Evolutionary conservation across 306 rosid genomes (phyloP), one percentile per base, ranked within the genome.

Genomic region (Canavalia gladiata): DNA sequence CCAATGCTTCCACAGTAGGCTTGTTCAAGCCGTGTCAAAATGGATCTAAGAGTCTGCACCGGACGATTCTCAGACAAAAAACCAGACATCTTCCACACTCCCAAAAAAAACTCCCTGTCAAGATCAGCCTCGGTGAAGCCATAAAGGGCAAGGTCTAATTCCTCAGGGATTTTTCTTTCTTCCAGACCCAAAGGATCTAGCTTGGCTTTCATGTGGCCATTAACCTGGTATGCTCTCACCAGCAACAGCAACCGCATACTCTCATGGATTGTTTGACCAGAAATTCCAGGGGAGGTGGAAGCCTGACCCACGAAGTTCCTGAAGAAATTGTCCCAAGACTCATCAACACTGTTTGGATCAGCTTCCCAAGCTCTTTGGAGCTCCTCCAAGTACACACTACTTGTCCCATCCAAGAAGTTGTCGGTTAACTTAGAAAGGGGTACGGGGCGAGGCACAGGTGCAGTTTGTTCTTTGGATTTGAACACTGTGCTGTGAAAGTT

Each of bases 301-400:
- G 97, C 91, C 82, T 86, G 97, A 42, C 99, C 97, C 7, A 95
- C 96, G 49, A 95, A 95, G 75, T 95, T 95, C 83, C 93, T 90
- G 51, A 95, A 93, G 88, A 95, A 95, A 85, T 91, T 95, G 88
- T 93, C 97, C 98, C 97, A 93, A 0, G 99, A 95, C 84, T 90
- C 98, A 76, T 91, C 98, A 0, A 95, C 97, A 59, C 92, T 95
- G 64, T 78, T 86, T 28, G 99, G 98, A 63, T 93, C 96, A 68
- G 90, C 92, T 78, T 95, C 99, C 99, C 99, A 93, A 7, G 96
- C 96, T 85, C 99, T 89, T 87, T 95, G 98, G 70, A 95, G 97
- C 84, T 94, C 98, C 74, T 95, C 98, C 70, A 92, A 83, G 82
- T 95, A 95, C 29, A 92, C 98, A 78, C 92, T 95, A 73, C 96